These are phyloP conservation scores for Paecilomyces fulvus DNA, from an alignment of 2,329 filamentous ascomycete species.

Conservation along the genomic window DNA sequence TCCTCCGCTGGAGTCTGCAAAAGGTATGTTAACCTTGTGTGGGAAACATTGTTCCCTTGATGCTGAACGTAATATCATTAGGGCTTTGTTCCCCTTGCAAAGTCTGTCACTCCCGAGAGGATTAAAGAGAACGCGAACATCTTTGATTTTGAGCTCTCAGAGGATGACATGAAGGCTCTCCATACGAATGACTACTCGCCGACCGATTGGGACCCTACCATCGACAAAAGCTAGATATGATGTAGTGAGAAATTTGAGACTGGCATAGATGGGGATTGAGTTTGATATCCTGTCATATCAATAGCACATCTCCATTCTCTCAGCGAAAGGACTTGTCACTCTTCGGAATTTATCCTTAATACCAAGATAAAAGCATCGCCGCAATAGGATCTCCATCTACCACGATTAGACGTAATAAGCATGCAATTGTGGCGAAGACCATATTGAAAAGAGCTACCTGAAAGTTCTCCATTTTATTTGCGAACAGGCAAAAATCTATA, in stretches of 20 bases:
- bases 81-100: slow-evolving; percentile 55
- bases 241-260: neutral
- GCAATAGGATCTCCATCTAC: neutral
- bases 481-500: neutral
- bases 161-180: slow-evolving; percentile 51
- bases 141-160: slow-evolving; percentile 52
- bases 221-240: neutral
- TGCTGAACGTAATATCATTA: slow-evolving; percentile 15
- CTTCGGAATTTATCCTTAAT: neutral
- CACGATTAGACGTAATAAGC: neutral
- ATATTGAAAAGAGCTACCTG: neutral
- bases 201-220: neutral
- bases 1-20: slow-evolving; percentile 55
- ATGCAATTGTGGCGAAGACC: neutral
- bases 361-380: too few species aligned
- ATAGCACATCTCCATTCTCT: neutral
- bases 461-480: neutral
- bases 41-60: neutral
- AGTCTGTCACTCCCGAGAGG: slow-evolving; percentile 52
- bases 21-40: slow-evolving; percentile 31
- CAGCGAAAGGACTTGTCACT: neutral
- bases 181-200: slow-evolving; percentile 43
- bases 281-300: neutral
- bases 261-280: neutral
- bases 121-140: slow-evolving; percentile 54